Percentiles rank a stretch among this genome's conserved stretches.
phyloP scores from a whole-genome alignment of 2,329 filamentous ascomycete genomes.

The Ustilaginoidea virens region DNA sequence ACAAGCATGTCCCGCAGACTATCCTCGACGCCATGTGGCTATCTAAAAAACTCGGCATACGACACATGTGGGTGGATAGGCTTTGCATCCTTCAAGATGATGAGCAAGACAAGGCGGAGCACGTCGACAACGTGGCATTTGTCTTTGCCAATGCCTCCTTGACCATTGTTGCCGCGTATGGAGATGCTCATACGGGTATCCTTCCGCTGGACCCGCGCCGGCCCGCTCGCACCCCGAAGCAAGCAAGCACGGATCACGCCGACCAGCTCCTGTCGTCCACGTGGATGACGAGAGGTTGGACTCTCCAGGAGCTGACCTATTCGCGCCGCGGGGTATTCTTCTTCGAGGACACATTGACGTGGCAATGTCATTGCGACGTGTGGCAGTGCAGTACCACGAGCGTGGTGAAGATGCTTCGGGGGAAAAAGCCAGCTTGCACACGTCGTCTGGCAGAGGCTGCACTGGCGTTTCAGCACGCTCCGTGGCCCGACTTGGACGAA shows the following conservation, averaged over 20 bases:
- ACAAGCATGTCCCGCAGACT: conserved; percentile 23
- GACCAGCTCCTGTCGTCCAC: conserved; percentile 22
- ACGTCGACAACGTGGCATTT: conserved; percentile 28
- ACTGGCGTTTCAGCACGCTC: conserved; percentile 23
- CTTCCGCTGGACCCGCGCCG: conserved; percentile 20
- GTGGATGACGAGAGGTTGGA: conserved; percentile 27
- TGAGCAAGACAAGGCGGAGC: conserved; percentile 20
- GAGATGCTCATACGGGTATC: conserved; percentile 22
- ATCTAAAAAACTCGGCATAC: conserved; percentile 25
- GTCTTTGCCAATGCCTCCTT: conserved; percentile 29
- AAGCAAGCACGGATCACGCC: conserved; percentile 16
- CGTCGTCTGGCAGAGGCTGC: conserved; percentile 16
- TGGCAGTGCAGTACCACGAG: conserved; percentile 21
- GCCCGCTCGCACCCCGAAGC: conserved; percentile 10
- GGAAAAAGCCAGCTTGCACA: conserved; percentile 17
- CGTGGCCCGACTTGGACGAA: conserved; percentile 31
- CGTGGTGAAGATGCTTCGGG: conserved; percentile 16
- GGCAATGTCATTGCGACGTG: conserved; percentile 29
- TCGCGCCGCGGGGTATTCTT: conserved; percentile 26
- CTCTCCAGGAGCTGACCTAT: conserved; percentile 26
- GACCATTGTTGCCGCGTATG: conserved; percentile 27
- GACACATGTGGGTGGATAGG: conserved; percentile 30
- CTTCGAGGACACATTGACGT: conserved; percentile 26
- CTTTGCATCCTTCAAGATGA: conserved; percentile 31
- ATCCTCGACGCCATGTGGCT: conserved; percentile 29